Evolutionary conservation across 179 eudicot genomes (phyloP).

Genomic region (Nepenthes alata): DNA sequence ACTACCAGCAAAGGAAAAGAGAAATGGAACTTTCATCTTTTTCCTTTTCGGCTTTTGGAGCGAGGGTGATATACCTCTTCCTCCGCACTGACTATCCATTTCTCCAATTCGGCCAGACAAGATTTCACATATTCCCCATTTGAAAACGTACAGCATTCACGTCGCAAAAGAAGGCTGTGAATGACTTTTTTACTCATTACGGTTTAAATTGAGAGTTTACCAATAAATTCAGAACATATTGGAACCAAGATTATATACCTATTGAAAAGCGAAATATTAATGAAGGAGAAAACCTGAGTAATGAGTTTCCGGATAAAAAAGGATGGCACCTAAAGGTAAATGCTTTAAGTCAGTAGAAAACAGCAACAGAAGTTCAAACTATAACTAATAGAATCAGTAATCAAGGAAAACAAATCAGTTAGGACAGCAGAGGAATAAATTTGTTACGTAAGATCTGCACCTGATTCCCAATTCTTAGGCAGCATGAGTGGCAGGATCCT

Average conservation of each 20-base stretch:
- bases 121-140: constrained; percentile 99
- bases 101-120: constrained; percentile 89
- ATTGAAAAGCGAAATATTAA: constrained; percentile 87
- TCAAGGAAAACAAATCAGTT: no score
- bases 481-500: no score
- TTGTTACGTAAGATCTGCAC: no score
- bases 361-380: no score
- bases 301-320: constrained; percentile 91
- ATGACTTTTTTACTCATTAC: constrained; percentile 3
- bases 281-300: constrained; percentile 93
- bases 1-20: background rate
- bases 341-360: background rate
- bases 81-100: constrained; percentile 76
- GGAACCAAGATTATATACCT: constrained; percentile 38
- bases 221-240: background rate
- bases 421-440: no score
- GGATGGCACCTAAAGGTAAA: constrained; percentile 65
- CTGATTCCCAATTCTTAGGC: no score
- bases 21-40: background rate
- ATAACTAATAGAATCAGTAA: no score
- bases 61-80: constrained; percentile 55
- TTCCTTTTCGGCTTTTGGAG: background rate
- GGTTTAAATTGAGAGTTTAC: constrained; percentile 1
- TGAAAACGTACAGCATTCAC: constrained; percentile 97
- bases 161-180: constrained; percentile 75